Evolutionary conservation across 352 stramenopile genomes (phyloP).

Genomic region (Pythium aphanidermatum): DNA sequence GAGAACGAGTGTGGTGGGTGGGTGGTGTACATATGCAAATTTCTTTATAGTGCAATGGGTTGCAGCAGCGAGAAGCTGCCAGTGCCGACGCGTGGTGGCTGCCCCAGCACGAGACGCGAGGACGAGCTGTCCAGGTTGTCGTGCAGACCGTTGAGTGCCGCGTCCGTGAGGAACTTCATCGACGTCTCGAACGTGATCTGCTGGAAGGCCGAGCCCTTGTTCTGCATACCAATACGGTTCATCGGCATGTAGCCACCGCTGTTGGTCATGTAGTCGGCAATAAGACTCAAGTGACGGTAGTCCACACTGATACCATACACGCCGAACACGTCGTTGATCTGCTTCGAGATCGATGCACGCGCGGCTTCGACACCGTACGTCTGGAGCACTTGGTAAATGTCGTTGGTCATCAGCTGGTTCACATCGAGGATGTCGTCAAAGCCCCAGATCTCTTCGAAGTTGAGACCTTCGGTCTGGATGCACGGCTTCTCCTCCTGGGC

Average conservation of each 20-base stretch:
- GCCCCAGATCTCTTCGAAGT: conserved; percentile 98
- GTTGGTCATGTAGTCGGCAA: conserved; percentile 99
- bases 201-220: conserved; percentile 95
- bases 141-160: conserved; percentile 85
- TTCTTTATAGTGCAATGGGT: conserved; percentile 65
- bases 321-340: conserved; percentile 99
- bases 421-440: conserved; percentile 92
- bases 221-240: conserved; percentile 97
- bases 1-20: not conserved
- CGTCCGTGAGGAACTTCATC: conserved; percentile 97
- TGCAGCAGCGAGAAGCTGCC: conserved; percentile 94
- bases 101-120: conserved; percentile 93
- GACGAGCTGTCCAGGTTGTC: conserved; percentile 93
- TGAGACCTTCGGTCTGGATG: conserved; percentile 95
- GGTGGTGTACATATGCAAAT: conserved; percentile 1
- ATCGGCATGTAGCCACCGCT: conserved; percentile 96
- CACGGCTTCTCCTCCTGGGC: conserved; percentile 77
- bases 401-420: conserved; percentile 95
- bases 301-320: conserved; percentile 99
- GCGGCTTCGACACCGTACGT: conserved; percentile 98
- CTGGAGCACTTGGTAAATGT: conserved; percentile 96
- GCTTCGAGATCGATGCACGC: conserved; percentile 95
- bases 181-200: conserved; percentile 99
- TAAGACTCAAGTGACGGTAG: conserved; percentile 95
- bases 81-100: conserved; percentile 93